Conservation (phyloP, 257 asterid genomes). For the Scutellaria minor region DNA sequence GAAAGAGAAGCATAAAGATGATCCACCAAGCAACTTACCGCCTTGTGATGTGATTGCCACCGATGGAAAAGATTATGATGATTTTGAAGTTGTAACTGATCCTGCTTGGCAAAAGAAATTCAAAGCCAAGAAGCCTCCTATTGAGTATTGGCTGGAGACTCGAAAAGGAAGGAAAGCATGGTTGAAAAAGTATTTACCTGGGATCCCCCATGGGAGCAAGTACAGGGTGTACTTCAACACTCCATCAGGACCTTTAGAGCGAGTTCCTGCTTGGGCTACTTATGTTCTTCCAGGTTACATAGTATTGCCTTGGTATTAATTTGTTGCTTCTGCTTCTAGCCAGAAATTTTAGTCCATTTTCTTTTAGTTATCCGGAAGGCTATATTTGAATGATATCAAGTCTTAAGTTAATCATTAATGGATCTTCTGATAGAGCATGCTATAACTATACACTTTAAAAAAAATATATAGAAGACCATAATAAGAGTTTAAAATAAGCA, state of each 20-base stretch:
- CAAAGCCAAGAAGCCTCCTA: constrained; percentile 79
- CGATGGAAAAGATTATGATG: constrained; percentile 60
- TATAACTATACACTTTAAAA: not conserved
- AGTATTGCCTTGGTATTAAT: constrained; percentile 36
- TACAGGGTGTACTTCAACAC: constrained; percentile 89
- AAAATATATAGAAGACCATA: not conserved
- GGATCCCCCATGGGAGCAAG: constrained; percentile 93
- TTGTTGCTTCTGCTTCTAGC: constrained; percentile 32
- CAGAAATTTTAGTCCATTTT: constrained; percentile 29
- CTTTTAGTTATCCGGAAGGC: constrained; percentile 14
- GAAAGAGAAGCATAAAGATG: constrained; percentile 93
- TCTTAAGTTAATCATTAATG: not conserved
- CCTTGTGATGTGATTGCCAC: constrained; percentile 79
- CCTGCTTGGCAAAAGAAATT: constrained; percentile 77
- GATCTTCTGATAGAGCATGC: constrained; percentile 25
- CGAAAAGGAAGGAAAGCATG: constrained; percentile 96
- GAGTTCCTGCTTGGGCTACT: constrained; percentile 99
- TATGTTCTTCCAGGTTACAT: constrained; percentile 83
- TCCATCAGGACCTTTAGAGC: constrained; percentile 89
- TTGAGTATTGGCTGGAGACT: constrained; percentile 92
- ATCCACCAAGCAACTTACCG: constrained; percentile 85
- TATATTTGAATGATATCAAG: constrained; percentile 20
- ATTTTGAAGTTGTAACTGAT: constrained; percentile 62
- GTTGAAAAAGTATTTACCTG: constrained; percentile 83
- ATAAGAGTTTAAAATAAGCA: constrained; percentile 18